Evolutionary conservation across 495 filamentous ascomycete genomes (phyloP), one percentile per base, ranked within the genome.

Genomic region (Astrothelium macrocarpum): DNA sequence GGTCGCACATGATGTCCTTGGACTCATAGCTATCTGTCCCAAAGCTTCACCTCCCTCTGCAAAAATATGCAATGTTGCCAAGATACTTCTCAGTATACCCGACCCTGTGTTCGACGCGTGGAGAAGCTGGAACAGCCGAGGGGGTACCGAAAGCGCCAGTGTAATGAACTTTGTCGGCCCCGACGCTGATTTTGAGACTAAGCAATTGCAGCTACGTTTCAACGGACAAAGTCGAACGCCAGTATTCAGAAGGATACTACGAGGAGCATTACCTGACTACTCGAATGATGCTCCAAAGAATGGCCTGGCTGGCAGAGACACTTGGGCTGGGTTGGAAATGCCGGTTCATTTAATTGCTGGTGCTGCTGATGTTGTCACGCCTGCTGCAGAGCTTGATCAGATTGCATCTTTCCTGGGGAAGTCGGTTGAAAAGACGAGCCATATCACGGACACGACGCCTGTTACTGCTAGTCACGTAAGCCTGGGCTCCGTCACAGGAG

Each of bases 171-270:
- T 96, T 71, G 87, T 92, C 14, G 93, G 92, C 3, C 73, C 76
- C 16, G 78, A 83, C 65, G 90, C 90, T 12, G 89, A 93, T 45
- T 70, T 77, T 1, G 89, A 92, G 70, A 83, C 87, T 1, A 88
- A 88, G 71, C 83, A 82, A 63, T 78, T 96, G 39, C 93, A 97
- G 73, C 72, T 88, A 29, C 83, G 84, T 26, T 97, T 87, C 78
- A 97, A 97, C 73, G 80, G 80, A 60, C 90, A 96, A 70, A 93
- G 88, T 65, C 81, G 78, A 66, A 90, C 90, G 0, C 79, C 87
- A 0, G 90, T 95, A 0, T 96, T 89, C 84, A 82, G 87, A 64
- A 82, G 91, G 42, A 93, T 96, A 88, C 88, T 85, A 2, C 88
- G 80, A 75, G 91, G 90, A 1, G 75, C 78, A 53, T 72, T 90